Evolutionary conservation across 139 green algal species (phyloP), one percentile per base, ranked within the genome.

Genomic region (Asterochloris erici): DNA sequence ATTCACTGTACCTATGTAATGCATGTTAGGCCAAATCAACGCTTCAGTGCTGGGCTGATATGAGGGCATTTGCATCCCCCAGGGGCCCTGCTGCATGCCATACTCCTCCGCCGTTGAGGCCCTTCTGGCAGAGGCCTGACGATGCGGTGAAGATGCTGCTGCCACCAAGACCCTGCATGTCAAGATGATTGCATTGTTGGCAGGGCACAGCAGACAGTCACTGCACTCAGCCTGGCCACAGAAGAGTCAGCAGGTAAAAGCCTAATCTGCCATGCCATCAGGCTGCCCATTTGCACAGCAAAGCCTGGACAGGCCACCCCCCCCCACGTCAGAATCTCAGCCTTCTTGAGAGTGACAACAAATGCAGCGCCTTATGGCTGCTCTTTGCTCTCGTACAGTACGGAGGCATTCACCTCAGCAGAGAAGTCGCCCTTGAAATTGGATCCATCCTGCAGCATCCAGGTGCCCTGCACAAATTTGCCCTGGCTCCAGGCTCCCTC

Each of bases 361-460:
- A 29, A 11, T 27, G 24, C 24, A 76, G 16, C 23, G 38, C 47
- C 76, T 70, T 27, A 63, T 26, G 63, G 13, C 26, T 73, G 60
- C 77, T 73, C 19, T 77, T 13, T 11, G 0, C 9, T 61, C 12
- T n/a, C 23, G 24, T 29, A n/a, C n/a, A n/a, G 16, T 19, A 68
- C 15, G 29, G 14, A n/a, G 47, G 74, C 29, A 79, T 47, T 63
- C 60, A 81, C 77, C 63, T 81, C 61, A 27, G 73, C 21, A n/a
- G 61, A 62, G 61, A 74, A 74, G 26, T 38, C 14, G 14, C 77
- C 77, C 27, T 63, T 81, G n/a, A 29, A 81, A 11, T 47, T n/a
- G n/a, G 63, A 81, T 9, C 77, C 77, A 61, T 81, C 77, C 47
- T 81, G 62, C 15, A 81, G 26, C 16, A 63, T 63, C 63, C 77